Evolutionary conservation across 495 filamentous ascomycete species (phyloP).

Genomic region (Penicillium soppii): DNA sequence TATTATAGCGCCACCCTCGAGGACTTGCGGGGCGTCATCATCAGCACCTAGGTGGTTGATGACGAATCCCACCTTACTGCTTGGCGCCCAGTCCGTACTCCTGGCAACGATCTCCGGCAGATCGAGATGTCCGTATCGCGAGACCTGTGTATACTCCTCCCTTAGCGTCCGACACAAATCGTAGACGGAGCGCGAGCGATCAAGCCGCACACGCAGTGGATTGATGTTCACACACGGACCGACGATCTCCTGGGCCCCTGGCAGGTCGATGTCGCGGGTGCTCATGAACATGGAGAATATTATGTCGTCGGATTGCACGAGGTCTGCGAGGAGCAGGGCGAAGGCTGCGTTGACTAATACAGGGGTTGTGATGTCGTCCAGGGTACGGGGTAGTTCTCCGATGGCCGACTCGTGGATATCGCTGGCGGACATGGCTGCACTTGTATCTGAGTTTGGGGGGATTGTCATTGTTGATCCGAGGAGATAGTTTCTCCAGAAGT

Average conservation of each 20-base stretch:
- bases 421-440: not conserved
- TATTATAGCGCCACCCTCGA: no score
- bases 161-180: not conserved
- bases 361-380: not conserved
- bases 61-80: not conserved
- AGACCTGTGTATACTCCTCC: not conserved
- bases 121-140: not conserved
- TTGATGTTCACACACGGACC: not conserved
- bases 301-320: not conserved
- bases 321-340: not conserved
- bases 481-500: not conserved
- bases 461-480: not conserved
- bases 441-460: not conserved
- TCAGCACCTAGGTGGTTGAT: not conserved
- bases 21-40: not conserved
- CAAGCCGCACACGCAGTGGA: not conserved
- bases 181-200: not conserved
- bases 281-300: not conserved
- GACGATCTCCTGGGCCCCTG: not conserved
- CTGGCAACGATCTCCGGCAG: not conserved
- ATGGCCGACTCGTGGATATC: not conserved
- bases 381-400: not conserved
- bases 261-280: not conserved
- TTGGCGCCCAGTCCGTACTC: not conserved
- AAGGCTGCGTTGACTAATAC: not conserved